These are phyloP conservation scores for Wickerhamomyces hampshirensis DNA, from an alignment of 805 yeast species.

Conservation along the genomic window DNA sequence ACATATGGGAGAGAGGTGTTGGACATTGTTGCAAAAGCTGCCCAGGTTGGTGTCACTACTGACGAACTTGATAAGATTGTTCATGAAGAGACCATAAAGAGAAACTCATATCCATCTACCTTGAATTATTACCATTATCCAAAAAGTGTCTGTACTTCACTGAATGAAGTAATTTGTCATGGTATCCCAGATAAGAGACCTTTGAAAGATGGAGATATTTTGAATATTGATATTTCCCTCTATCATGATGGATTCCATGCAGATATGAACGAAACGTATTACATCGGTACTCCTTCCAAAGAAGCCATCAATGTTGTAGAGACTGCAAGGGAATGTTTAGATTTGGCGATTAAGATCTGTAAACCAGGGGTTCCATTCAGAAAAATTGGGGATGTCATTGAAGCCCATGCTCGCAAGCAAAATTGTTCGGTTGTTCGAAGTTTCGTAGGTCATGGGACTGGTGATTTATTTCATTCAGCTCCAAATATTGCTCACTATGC, in stretches of 20 bases:
- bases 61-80: constrained; percentile 85
- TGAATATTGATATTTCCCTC: constrained; percentile 84
- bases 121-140: constrained; percentile 92
- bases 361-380: constrained; percentile 92
- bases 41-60: constrained; percentile 86
- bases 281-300: constrained; percentile 81
- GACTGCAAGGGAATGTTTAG: constrained; percentile 83
- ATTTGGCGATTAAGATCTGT: constrained; percentile 74
- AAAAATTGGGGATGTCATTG: constrained; percentile 81
- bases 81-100: constrained; percentile 81
- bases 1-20: constrained; percentile 79
- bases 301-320: constrained; percentile 86
- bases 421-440: constrained; percentile 84
- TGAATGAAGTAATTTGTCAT: constrained; percentile 94
- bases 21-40: constrained; percentile 79
- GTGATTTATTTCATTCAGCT: constrained; percentile 80
- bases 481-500: constrained; percentile 96
- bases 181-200: constrained; percentile 93
- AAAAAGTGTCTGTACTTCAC: constrained; percentile 86
- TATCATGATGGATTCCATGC: constrained; percentile 88
- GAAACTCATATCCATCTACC: constrained; percentile 93
- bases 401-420: constrained; percentile 74
- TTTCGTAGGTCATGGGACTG: constrained; percentile 93
- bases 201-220: constrained; percentile 88
- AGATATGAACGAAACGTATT: constrained; percentile 94